Conservation (phyloP, 306 rosid species). For the Luffa acutangula region DNA sequence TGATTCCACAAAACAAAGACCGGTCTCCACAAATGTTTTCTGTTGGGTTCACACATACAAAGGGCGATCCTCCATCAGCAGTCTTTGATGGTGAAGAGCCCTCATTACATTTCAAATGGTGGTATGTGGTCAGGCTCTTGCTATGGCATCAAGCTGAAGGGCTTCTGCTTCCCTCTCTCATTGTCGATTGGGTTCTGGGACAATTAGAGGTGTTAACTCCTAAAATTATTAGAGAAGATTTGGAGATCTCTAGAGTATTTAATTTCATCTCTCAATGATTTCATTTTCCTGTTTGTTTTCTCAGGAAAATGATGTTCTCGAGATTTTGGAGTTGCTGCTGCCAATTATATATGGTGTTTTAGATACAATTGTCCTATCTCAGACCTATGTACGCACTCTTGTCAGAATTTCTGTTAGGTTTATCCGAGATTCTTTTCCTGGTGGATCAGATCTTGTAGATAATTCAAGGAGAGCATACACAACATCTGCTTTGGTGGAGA, state of each 20-base stretch:
- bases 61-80: constrained; percentile 37
- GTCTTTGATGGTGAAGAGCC: constrained; percentile 59
- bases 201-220: constrained; percentile 59
- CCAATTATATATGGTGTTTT: constrained; percentile 81
- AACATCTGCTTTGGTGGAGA: constrained; percentile 63
- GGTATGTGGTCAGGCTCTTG: constrained; percentile 83
- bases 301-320: constrained; percentile 78
- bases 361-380: constrained; percentile 76
- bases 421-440: constrained; percentile 76
- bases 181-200: constrained; percentile 86
- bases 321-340: constrained; percentile 73
- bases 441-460: constrained; percentile 93
- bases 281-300: constrained; percentile 13
- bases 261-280: constrained; percentile 14
- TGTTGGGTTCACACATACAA: constrained; percentile 47
- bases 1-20: constrained; percentile 46
- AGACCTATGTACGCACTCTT: constrained; percentile 75
- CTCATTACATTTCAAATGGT: constrained; percentile 82
- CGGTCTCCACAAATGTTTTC: constrained; percentile 47
- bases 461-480: constrained; percentile 86
- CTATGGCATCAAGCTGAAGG: constrained; percentile 96
- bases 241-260: background rate
- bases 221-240: background rate
- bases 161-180: constrained; percentile 66
- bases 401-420: constrained; percentile 62